Evolutionary conservation across 2,329 filamentous ascomycete genomes (phyloP).

Genomic region (Fusarium guadeloupense): DNA sequence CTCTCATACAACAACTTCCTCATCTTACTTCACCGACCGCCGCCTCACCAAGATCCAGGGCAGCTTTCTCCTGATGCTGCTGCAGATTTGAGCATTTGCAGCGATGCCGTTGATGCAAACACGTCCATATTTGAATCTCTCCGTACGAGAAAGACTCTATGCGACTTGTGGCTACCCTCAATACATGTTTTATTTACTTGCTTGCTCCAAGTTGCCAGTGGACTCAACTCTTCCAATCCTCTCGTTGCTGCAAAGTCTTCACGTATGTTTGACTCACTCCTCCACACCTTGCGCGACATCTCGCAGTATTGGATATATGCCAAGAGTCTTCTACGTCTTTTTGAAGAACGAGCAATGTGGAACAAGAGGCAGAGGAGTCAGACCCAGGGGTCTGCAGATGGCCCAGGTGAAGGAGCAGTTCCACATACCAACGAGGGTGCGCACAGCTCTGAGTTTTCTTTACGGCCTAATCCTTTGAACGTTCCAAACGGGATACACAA

Average conservation of each 20-base stretch:
- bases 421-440: constrained; percentile 1
- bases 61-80: constrained; percentile 18
- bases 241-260: constrained; percentile 45
- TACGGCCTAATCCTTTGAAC: constrained; percentile 26
- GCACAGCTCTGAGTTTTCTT: constrained; percentile 26
- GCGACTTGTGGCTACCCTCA: constrained; percentile 43
- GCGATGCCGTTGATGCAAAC: constrained; percentile 42
- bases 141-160: constrained; percentile 30
- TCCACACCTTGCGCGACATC: constrained; percentile 43
- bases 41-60: constrained; percentile 30
- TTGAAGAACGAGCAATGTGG: constrained; percentile 40
- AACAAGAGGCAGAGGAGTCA: constrained; percentile 8
- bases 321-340: constrained; percentile 44
- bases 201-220: constrained; percentile 42
- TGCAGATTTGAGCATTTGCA: constrained; percentile 45
- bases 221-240: constrained; percentile 44
- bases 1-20: constrained; percentile 50
- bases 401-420: not conserved
- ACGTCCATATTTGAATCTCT: constrained; percentile 46
- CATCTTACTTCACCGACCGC: constrained; percentile 47
- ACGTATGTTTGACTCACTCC: constrained; percentile 43
- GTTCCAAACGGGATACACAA: constrained; percentile 2
- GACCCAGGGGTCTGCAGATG: constrained; percentile 6
- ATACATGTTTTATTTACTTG: constrained; percentile 46
- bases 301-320: constrained; percentile 47